phyloP scores from a whole-genome alignment of 345 rosid species.

The Fremontodendron californicum region DNA sequence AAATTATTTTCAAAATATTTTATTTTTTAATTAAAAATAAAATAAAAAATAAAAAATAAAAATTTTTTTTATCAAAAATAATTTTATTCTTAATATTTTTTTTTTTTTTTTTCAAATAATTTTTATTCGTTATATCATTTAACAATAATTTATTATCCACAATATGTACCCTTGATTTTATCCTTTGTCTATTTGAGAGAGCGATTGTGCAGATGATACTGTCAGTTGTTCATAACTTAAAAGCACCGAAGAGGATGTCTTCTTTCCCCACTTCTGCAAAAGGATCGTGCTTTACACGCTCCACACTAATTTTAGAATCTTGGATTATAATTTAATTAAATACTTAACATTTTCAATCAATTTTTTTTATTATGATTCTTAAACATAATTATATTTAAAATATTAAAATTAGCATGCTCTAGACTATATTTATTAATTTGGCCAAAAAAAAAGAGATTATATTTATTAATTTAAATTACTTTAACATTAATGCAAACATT shows the following conservation, averaged over 20 bases:
- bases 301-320: neutral
- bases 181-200: neutral
- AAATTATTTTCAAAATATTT: too few relatives aligned
- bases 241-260: neutral
- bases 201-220: neutral
- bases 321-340: neutral
- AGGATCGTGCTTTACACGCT: neutral
- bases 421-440: too few relatives aligned
- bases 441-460: too few relatives aligned
- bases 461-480: neutral
- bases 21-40: too few relatives aligned
- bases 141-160: too few relatives aligned
- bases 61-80: too few relatives aligned
- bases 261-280: neutral
- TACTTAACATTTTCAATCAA: neutral
- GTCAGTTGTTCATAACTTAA: conserved; percentile 5
- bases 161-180: too few relatives aligned
- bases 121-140: too few relatives aligned
- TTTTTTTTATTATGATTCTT: neutral
- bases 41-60: too few relatives aligned
- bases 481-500: neutral
- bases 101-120: too few relatives aligned
- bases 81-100: too few relatives aligned
- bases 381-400: neutral
- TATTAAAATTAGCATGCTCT: conserved; percentile 5